These are phyloP conservation scores for Rhodotorula diobovata DNA, from an alignment of 768 basidiomycete species.

Conservation along the genomic window DNA sequence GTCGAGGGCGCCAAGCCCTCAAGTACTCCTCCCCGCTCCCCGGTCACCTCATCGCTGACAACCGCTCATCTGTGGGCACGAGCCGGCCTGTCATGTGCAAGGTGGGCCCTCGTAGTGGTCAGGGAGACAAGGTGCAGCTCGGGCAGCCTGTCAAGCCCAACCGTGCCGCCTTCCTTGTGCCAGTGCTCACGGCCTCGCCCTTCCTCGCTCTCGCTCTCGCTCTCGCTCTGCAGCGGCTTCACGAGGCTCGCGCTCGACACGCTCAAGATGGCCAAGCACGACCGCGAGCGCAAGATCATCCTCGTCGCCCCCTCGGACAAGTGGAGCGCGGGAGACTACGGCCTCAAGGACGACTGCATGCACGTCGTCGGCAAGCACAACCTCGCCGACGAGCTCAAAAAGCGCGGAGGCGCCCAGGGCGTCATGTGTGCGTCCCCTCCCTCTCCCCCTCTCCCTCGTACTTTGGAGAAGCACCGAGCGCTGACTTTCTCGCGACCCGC, in stretches of 20 bases:
- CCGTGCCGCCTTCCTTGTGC: too few relatives aligned
- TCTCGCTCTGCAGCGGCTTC: constrained; percentile 11
- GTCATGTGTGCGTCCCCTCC: constrained; percentile 11
- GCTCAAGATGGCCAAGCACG: background rate
- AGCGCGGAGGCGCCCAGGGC: constrained; percentile 14
- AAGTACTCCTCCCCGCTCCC: too few relatives aligned
- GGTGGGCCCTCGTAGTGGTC: too few relatives aligned
- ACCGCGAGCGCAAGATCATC: constrained; percentile 4
- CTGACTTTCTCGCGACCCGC: background rate
- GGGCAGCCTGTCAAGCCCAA: too few relatives aligned
- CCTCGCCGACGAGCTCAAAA: constrained; percentile 2
- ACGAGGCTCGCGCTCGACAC: constrained; percentile 16
- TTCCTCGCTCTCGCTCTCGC: background rate
- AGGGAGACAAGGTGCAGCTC: too few relatives aligned
- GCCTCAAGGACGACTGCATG: background rate
- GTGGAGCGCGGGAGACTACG: constrained; percentile 16
- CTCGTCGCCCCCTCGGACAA: constrained; percentile 16
- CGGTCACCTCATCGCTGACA: too few relatives aligned
- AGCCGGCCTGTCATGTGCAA: too few relatives aligned
- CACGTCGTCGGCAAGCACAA: background rate
- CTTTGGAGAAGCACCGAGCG: background rate
- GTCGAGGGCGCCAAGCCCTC: too few relatives aligned
- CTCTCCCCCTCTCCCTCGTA: background rate
- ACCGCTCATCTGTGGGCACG: too few relatives aligned
- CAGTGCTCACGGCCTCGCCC: too few relatives aligned